A percentile compares a stretch with the other conserved stretches of the same genome.
These are phyloP conservation scores for Trichoderma sp. DNA, from an alignment of 2,329 filamentous ascomycete genomes.

Conservation along the genomic window DNA sequence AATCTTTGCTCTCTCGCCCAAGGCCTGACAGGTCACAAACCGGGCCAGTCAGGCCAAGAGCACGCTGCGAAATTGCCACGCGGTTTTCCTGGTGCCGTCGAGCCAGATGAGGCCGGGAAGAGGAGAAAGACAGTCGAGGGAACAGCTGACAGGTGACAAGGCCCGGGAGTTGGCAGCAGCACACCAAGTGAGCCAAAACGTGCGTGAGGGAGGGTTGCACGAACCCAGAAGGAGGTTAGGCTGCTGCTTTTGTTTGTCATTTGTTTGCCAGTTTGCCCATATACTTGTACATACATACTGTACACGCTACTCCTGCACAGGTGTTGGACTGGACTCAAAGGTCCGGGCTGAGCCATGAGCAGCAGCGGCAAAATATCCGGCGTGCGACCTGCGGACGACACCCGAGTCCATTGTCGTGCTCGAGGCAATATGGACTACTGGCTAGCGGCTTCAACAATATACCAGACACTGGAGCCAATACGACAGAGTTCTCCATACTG, in stretches of 20 bases:
- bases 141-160: background rate
- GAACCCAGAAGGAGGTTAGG: background rate
- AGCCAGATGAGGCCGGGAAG: background rate
- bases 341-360: background rate
- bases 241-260: background rate
- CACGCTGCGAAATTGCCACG: slow-evolving; percentile 15
- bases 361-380: background rate
- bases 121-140: background rate
- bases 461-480: background rate
- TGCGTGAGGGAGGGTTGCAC: background rate
- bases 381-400: background rate
- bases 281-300: background rate
- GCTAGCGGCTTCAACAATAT: background rate
- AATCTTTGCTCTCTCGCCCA: slow-evolving; percentile 1
- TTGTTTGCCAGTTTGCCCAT: background rate
- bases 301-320: background rate
- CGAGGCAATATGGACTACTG: background rate
- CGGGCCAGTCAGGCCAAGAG: background rate
- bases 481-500: slow-evolving; percentile 1
- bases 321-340: background rate
- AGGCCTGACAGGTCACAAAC: background rate
- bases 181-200: background rate
- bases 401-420: background rate
- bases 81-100: background rate
- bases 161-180: background rate